A percentile compares a stretch with the other conserved stretches of the same genome.
These are phyloP conservation scores for Macrocybe gigantea DNA, from an alignment of 768 basidiomycete species.

Conservation along the genomic window DNA sequence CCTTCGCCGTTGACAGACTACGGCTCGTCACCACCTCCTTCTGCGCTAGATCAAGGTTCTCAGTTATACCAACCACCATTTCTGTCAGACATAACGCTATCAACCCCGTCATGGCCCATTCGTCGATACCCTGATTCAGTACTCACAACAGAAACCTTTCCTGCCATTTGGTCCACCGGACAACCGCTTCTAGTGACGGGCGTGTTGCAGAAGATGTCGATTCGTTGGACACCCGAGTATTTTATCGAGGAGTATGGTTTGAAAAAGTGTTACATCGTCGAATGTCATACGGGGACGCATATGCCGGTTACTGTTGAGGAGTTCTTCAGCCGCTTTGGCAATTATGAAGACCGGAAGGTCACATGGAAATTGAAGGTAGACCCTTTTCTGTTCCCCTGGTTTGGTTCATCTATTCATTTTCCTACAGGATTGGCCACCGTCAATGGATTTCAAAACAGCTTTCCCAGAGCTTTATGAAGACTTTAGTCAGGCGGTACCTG, in stretches of 20 bases:
- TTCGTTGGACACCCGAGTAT: slow-evolving; percentile 79
- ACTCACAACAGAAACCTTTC: slow-evolving; percentile 58
- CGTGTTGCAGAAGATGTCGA: slow-evolving; percentile 52
- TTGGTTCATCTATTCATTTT: not conserved
- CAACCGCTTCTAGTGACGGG: slow-evolving; percentile 75
- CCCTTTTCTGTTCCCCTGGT: not conserved
- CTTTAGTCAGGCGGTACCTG: slow-evolving; percentile 77
- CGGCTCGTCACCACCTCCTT: not conserved
- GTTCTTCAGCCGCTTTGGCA: slow-evolving; percentile 79
- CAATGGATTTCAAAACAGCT: slow-evolving; percentile 73
- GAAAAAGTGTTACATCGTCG: slow-evolving; percentile 65
- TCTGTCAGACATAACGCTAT: slow-evolving; percentile 13
- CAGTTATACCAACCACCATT: slow-evolving; percentile 10
- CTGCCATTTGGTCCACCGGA: slow-evolving; percentile 65
- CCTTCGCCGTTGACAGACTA: not conserved
- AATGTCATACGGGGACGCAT: slow-evolving; percentile 73
- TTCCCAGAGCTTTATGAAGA: slow-evolving; percentile 87
- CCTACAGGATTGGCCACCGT: slow-evolving; percentile 85
- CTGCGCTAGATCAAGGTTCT: not conserved
- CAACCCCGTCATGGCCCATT: slow-evolving; percentile 42
- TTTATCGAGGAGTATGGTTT: slow-evolving; percentile 66
- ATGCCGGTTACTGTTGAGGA: slow-evolving; percentile 60
- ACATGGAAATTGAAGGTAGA: slow-evolving; percentile 76
- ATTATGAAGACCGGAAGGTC: slow-evolving; percentile 47
- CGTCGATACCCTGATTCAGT: slow-evolving; percentile 38